phyloP scores from a whole-genome alignment of 352 stramenopile species.

The Phytophthora pini region DNA sequence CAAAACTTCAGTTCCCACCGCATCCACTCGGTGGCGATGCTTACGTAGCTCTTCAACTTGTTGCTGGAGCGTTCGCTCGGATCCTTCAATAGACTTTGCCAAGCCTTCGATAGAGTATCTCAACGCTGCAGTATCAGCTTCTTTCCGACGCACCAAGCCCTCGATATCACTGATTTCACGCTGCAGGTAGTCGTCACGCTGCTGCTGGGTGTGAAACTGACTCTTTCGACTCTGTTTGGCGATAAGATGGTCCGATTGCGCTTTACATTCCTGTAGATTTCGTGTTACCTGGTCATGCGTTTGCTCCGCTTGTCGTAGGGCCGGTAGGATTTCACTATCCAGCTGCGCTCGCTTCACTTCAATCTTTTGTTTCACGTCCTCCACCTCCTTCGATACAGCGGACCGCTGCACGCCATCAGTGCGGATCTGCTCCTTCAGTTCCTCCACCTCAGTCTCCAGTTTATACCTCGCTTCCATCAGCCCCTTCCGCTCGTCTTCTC shows the following conservation, averaged over 20 bases:
- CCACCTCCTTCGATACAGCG: constrained; percentile 56
- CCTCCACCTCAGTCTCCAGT: constrained; percentile 82
- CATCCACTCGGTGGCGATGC: constrained; percentile 61
- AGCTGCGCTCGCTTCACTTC: constrained; percentile 57
- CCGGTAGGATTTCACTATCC: constrained; percentile 58
- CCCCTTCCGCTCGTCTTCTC: constrained; percentile 80
- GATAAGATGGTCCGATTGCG: constrained; percentile 92
- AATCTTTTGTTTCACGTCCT: constrained; percentile 64
- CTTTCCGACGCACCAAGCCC: constrained; percentile 63
- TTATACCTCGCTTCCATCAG: constrained; percentile 83
- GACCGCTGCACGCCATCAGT: constrained; percentile 54
- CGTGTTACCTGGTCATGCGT: constrained; percentile 89
- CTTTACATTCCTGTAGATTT: constrained; percentile 60
- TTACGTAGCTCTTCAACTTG: constrained; percentile 59
- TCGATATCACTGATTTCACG: constrained; percentile 76
- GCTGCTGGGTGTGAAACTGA: constrained; percentile 94
- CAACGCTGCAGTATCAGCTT: constrained; percentile 53
- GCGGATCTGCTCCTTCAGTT: constrained; percentile 68
- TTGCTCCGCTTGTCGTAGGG: constrained; percentile 52
- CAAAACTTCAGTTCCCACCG: constrained; percentile 56
- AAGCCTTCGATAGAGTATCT: constrained; percentile 54
- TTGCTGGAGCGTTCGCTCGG: constrained; percentile 52
- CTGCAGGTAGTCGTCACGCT: constrained; percentile 91
- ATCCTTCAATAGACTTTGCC: constrained; percentile 45
- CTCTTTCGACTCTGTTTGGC: constrained; percentile 96